These are phyloP conservation scores for Chaetomiaceae sp. DNA, from an alignment of 2,329 filamentous ascomycete genomes.

Conservation along the genomic window DNA sequence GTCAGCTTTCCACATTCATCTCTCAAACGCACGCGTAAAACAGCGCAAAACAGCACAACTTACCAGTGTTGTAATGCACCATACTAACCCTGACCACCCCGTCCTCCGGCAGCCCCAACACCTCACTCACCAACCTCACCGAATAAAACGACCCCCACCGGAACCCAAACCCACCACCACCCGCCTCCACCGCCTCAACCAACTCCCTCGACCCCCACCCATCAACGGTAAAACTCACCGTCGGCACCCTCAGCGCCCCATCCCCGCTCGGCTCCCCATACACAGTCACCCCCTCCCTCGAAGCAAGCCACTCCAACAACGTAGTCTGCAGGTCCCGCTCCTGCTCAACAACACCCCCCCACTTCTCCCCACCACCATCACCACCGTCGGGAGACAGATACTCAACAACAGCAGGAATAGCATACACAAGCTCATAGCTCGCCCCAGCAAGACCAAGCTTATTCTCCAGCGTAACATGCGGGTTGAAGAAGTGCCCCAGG, in stretches of 20 bases:
- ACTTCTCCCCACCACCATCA: conserved; percentile 31
- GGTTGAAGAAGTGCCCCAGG: conserved; percentile 64
- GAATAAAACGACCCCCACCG: conserved; percentile 61
- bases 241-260: conserved; percentile 50
- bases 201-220: conserved; percentile 46
- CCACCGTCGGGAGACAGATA: no score
- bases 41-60: conserved; percentile 29
- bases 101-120: conserved; percentile 51
- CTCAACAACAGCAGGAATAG: conserved; percentile 54
- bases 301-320: conserved; percentile 52
- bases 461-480: conserved; percentile 52
- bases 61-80: conserved; percentile 62
- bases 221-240: conserved; percentile 57
- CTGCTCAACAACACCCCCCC: conserved; percentile 48
- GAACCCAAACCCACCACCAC: conserved; percentile 48
- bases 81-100: conserved; percentile 61
- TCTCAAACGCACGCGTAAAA: no score
- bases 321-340: conserved; percentile 53
- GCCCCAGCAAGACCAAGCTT: conserved; percentile 65
- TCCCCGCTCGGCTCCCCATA: conserved; percentile 49
- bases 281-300: conserved; percentile 47
- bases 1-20: background rate
- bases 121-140: conserved; percentile 51
- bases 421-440: conserved; percentile 65
- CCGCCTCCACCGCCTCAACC: conserved; percentile 53